Conservation (phyloP, 345 rosid genomes). For the Heritiera littoralis region DNA sequence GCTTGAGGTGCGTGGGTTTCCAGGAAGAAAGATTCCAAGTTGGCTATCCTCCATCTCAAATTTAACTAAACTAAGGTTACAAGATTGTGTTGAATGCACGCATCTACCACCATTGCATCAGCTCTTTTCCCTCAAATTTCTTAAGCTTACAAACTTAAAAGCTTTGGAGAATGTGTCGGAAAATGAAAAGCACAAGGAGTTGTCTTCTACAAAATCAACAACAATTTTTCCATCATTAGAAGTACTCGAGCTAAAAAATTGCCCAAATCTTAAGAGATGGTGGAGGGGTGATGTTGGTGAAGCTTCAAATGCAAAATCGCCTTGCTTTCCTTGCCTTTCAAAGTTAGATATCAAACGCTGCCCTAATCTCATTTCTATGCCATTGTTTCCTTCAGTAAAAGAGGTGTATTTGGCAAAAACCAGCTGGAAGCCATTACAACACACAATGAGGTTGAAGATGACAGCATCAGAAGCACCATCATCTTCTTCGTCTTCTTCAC, state of each 20-base stretch:
- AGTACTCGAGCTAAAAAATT: rapidly evolving
- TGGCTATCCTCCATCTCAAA: no score
- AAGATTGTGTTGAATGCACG: no score
- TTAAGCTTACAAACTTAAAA: no score
- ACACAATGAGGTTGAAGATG: slow-evolving; percentile 1
- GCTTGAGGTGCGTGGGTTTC: no score
- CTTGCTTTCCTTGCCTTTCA: slow-evolving; percentile 9
- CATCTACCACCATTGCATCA: no score
- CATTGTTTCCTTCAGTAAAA: neutral
- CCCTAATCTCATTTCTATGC: neutral
- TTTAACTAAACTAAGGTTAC: no score
- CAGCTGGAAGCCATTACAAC: neutral
- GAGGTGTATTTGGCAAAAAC: neutral
- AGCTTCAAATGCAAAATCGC: neutral
- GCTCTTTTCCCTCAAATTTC: no score
- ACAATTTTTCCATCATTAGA: neutral
- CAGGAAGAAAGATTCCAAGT: no score
- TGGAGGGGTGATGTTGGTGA: neutral
- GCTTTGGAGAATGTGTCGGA: no score
- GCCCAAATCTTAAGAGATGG: neutral
- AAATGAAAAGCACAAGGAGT: no score
- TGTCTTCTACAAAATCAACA: no score
- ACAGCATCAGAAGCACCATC: neutral
- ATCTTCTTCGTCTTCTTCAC: neutral
- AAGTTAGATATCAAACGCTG: rapidly evolving